Base-by-base conservation (phyloP, 352 stramenopile genomes). In the Blastocystis sp. region DNA sequence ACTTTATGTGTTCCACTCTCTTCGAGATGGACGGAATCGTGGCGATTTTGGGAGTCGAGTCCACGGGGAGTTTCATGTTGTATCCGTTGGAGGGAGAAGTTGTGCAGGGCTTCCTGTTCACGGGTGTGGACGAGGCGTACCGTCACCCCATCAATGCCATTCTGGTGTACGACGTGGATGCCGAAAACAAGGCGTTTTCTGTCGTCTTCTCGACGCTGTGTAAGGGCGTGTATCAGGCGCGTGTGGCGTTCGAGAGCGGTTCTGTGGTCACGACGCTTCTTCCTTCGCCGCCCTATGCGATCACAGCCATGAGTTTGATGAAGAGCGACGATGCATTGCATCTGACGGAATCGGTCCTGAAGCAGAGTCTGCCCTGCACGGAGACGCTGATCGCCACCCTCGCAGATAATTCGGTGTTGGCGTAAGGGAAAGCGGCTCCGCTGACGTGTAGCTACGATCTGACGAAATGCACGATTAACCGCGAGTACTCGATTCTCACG, bases 31-130 rank as follows among this genome's bases (percentile, higher is more conserved):
- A 7, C 7, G 62, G 34, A 41, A 23, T 38, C 1, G 19, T 61
- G 28, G 21, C 7, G 11, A 62, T 79, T 11, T 17, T 79, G 69
- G 69, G 19, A 23, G 43, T 79, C 5, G 40, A 11, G 14, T 17
- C 69, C 9, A 14, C 28, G 23, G 69, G 69, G 9, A 23, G n/a
- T 34, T 38, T 43, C 21, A 17, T 34, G 9, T 5, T 79, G 11
- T 17, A 34, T 52, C 62, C 69, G 10, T 4, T 64, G 11, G 69
- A 79, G 14, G 69, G 53, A 61, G 69, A 79, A 45, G n/a, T 38
- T 19, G 34, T 69, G 17, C n/a, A 21, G 10, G 62, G 69, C 9
- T 23, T 23, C 14, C 34, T 79, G 21, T 28, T n/a, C 23, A 10
- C 21, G 10, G 9, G 0, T 34, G 21, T 79, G 1, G 7, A 21